Evolutionary conservation across 176 grass and related monocot genomes (phyloP), one percentile per base, ranked within the genome.

Genomic region (Juncus inflexus): DNA sequence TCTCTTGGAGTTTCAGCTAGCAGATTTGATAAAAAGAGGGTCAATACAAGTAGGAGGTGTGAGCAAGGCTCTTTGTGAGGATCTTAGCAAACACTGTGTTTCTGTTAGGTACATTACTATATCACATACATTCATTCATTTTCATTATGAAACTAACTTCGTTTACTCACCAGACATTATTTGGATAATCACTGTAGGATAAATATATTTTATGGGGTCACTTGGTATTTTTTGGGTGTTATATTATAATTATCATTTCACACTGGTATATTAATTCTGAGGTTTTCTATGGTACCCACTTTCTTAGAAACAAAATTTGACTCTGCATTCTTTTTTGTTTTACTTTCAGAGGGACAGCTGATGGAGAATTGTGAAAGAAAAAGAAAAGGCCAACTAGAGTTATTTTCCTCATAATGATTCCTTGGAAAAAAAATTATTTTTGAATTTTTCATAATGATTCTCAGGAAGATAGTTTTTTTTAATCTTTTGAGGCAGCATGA

Each of bases 31-130:
- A 68, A 99, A 99, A 86, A 66, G 37, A 58, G 82, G 85, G 53
- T 84, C 82, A 0, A 38, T 63, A 45, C 64, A 92, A 78, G 66
- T 76, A 14, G 80, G 76, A 19, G 64, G 74, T 16, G 85, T 86
- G 12, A 83, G 83, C 61, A 79, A 79, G 61, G 75, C 80, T 37
- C 88, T 99, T 66, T 92, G 94, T 57, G 54, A 82, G 67, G 83
- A 92, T 82, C 84, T 99, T 54, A 92, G 84, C 78, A 86, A 79
- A 65, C 87, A 92, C 60, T 97, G 94, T 42, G 75, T 2, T 10
- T 55, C 74, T 19, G 57, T 73, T 50, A 81, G 85, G 94, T 92
- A 86, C 57, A 19, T 8, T 6, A 19, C 11, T 42, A 53, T 52
- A 11, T 63, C 39, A 15, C n/a, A 58, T 71, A 36, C 14, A 60